Evolutionary conservation across 1,139 yeast genomes (phyloP), one percentile per base, ranked within the genome.

Genomic region (Yamadazyma buinensis): DNA sequence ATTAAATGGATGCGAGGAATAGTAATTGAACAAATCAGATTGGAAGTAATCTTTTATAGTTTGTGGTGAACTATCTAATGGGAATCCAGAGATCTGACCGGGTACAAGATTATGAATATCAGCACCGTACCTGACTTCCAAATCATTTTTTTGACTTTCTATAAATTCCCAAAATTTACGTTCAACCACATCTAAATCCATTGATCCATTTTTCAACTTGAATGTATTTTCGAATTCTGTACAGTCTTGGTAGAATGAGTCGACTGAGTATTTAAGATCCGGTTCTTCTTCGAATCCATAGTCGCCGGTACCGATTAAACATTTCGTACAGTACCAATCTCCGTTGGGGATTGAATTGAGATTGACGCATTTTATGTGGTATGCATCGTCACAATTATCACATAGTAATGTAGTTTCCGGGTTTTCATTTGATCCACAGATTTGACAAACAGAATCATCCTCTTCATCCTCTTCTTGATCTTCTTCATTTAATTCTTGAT

Each of bases 241-340:
- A 42, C 90, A 84, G 44, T 75, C 63, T 10, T 70, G 57, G 40
- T 72, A 71, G 54, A 88, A 90, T 39, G 83, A 80, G n/a, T 48
- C 67, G 39, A 66, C 59, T 0, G 82, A 67, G 51, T 84, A 86
- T 38, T 71, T 68, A 28, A 74, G 67, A 5, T 72, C 65, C 1
- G 52, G 53, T 15, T 83, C 79, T 43, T 85, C 95, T 46, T 84
- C 90, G 55, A 90, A 90, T 0, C 95, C 95, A 52, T 87, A 90
- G 46, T 82, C 92, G 1, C 95, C 94, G 2, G 90, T 84, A 1
- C 95, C 96, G 6, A 84, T 69, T 12, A 90, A 64, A 55, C 97
- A 90, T 41, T 74, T 74, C 32, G 81, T 83, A 55, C 97, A 90
- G 51, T 70, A 82, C 95, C 96, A 88, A 22, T 67, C 69, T 4